A percentile compares a stretch with the other conserved stretches of the same genome.
phyloP scores from a whole-genome alignment of 2,329 filamentous ascomycete species.

The Eutypella sp. region DNA sequence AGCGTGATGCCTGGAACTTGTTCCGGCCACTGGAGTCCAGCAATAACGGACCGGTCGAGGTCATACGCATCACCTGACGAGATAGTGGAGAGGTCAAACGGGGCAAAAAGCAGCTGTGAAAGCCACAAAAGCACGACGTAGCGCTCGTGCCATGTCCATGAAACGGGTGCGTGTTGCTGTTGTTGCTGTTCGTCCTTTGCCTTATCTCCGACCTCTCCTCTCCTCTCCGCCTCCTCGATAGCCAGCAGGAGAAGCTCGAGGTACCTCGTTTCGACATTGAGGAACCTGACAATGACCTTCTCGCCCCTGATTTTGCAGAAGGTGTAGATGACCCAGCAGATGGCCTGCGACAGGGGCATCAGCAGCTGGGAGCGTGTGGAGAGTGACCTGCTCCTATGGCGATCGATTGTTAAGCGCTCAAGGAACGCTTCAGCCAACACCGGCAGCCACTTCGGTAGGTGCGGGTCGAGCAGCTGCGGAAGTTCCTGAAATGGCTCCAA shows the following conservation, averaged over 20 bases:
- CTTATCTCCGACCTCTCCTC: slow-evolving; percentile 7
- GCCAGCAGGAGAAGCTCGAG: slow-evolving; percentile 74
- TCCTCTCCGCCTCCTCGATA: slow-evolving; percentile 58
- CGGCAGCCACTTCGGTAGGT: slow-evolving; percentile 71
- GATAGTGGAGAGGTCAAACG: slow-evolving; percentile 85
- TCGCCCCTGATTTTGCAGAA: slow-evolving; percentile 93
- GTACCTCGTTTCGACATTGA: slow-evolving; percentile 84
- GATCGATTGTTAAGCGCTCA: slow-evolving; percentile 52
- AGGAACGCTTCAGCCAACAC: slow-evolving; percentile 72
- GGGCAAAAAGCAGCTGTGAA: slow-evolving; percentile 74
- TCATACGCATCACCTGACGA: slow-evolving; percentile 56
- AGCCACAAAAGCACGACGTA: slow-evolving; percentile 88
- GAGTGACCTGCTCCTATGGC: slow-evolving; percentile 36
- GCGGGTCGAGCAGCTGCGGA: slow-evolving; percentile 84
- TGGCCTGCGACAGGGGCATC: slow-evolving; percentile 59
- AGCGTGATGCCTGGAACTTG: slow-evolving; percentile 65
- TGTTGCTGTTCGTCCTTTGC: too few species aligned
- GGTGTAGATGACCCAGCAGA: slow-evolving; percentile 77
- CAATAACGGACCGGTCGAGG: slow-evolving; percentile 35
- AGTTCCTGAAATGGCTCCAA: slow-evolving; percentile 93
- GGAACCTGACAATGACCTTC: slow-evolving; percentile 85
- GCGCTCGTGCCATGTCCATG: slow-evolving; percentile 77
- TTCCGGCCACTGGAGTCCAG: slow-evolving; percentile 50
- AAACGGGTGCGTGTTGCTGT: slow-evolving; percentile 11
- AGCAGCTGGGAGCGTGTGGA: slow-evolving; percentile 37